A percentile compares a stretch with the other conserved stretches of the same genome.
These are phyloP conservation scores for Naganishia sp. DNA, from an alignment of 1,284 basidiomycete species.

Conservation along the genomic window DNA sequence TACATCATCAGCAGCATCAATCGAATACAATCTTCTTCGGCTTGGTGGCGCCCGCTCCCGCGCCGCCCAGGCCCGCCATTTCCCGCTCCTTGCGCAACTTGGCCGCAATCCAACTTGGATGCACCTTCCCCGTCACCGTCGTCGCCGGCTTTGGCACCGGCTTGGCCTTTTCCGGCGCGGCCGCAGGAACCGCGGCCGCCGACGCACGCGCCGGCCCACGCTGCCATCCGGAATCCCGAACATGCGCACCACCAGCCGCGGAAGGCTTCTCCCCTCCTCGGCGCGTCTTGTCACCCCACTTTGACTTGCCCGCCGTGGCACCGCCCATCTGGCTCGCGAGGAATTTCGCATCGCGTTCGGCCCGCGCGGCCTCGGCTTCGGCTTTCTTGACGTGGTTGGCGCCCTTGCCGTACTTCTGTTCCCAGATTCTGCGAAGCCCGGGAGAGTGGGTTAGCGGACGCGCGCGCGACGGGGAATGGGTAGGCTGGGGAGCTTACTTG, in stretches of 20 bases:
- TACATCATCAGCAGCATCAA: conserved; percentile 31
- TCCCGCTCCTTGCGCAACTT: conserved; percentile 66
- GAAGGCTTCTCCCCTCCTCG: conserved; percentile 23
- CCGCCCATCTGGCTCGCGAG: conserved; percentile 27
- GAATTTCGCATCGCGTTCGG: conserved; percentile 12
- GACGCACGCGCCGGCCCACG: conserved; percentile 22
- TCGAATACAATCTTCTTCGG: conserved; percentile 59
- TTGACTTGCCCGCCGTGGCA: background rate
- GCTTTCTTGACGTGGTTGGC: conserved; percentile 84
- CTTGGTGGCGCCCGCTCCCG: conserved; percentile 48
- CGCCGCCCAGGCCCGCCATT: conserved; percentile 20
- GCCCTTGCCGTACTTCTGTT: conserved; percentile 87
- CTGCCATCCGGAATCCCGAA: conserved; percentile 46
- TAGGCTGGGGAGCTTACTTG: conserved; percentile 65
- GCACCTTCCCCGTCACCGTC: conserved; percentile 54
- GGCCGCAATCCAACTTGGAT: conserved; percentile 94
- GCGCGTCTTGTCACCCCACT: conserved; percentile 22
- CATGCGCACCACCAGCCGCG: conserved; percentile 23
- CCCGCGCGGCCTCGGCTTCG: conserved; percentile 34
- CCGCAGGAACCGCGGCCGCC: conserved; percentile 19
- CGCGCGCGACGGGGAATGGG: background rate
- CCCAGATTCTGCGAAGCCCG: conserved; percentile 74
- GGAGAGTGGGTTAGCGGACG: background rate
- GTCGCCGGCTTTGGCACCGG: conserved; percentile 33
- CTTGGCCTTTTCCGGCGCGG: background rate